These are phyloP conservation scores for Pseudogymnoascus sp. DNA, from an alignment of 2,329 filamentous ascomycete species.

Conservation along the genomic window DNA sequence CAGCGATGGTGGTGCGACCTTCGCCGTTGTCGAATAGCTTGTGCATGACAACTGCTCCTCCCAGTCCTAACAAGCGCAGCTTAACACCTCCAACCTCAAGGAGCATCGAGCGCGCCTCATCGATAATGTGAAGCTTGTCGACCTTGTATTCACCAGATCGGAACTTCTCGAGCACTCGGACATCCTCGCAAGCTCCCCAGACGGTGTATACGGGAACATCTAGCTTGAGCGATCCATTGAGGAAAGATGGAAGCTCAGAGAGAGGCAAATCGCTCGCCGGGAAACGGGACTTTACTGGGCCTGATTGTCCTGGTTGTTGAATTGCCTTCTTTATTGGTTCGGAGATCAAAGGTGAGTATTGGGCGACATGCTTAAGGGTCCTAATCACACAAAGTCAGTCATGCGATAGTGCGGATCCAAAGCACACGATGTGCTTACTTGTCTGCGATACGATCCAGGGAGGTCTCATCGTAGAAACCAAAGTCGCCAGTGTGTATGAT, in stretches of 20 bases:
- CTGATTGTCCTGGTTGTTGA: constrained; percentile 54
- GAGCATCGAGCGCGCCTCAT: constrained; percentile 92
- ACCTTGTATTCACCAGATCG: constrained; percentile 97
- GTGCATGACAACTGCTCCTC: constrained; percentile 98
- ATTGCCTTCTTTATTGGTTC: constrained; percentile 66
- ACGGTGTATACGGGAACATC: constrained; percentile 98
- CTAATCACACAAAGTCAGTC: constrained; percentile 37
- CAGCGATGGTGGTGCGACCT: constrained; percentile 93
- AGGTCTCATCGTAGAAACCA: constrained; percentile 96
- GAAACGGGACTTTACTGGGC: constrained; percentile 81
- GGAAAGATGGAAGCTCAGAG: constrained; percentile 82
- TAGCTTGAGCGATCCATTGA: constrained; percentile 80
- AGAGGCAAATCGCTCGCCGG: constrained; percentile 74
- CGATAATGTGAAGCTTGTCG: constrained; percentile 93
- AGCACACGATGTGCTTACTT: constrained; percentile 54
- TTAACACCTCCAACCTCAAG: constrained; percentile 94
- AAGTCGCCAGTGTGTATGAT: constrained; percentile 99
- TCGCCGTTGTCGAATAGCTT: constrained; percentile 99
- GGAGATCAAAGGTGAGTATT: constrained; percentile 90
- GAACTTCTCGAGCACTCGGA: constrained; percentile 94
- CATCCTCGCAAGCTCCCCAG: constrained; percentile 98
- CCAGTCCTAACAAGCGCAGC: constrained; percentile 84
- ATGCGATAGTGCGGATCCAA: neutral
- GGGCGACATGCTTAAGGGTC: constrained; percentile 95
- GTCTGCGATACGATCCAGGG: constrained; percentile 92